phyloP scores from a whole-genome alignment of 805 yeast genomes.

The Teunomyces atbi region DNA sequence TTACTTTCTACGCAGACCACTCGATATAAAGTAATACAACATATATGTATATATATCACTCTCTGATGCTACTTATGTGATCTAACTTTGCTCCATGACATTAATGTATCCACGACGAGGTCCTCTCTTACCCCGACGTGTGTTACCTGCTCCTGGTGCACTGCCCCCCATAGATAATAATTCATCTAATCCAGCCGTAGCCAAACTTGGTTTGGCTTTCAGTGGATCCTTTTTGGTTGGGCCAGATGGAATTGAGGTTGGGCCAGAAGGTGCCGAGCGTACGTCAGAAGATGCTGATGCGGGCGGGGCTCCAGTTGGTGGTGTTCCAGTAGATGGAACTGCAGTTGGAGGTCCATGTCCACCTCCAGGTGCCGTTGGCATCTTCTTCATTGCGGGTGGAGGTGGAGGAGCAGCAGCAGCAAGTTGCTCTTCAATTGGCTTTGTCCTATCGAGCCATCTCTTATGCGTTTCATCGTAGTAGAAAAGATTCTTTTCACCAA shows the following conservation, averaged over 20 bases:
- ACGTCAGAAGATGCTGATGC: constrained; percentile 9
- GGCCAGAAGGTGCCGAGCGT: constrained; percentile 5
- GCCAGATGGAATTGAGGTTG: constrained; percentile 6
- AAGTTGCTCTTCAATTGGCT: constrained; percentile 62
- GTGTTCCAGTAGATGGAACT: constrained; percentile 9
- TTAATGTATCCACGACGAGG: constrained; percentile 57
- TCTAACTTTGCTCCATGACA: constrained; percentile 43
- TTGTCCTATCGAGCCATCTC: constrained; percentile 80
- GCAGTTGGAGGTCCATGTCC: constrained; percentile 3
- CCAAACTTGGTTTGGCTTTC: constrained; percentile 21
- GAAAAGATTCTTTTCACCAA: constrained; percentile 76
- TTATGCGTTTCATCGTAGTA: constrained; percentile 79
- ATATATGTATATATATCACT: neutral
- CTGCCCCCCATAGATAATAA: constrained; percentile 32
- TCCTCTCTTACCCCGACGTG: constrained; percentile 27
- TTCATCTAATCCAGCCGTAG: constrained; percentile 43
- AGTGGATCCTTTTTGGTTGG: constrained; percentile 4
- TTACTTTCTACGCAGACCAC: constrained; percentile 26
- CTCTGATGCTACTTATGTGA: neutral
- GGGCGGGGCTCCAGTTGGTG: constrained; percentile 12
- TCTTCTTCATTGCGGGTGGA: constrained; percentile 47
- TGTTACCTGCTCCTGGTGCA: constrained; percentile 13
- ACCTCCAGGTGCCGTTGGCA: constrained; percentile 12
- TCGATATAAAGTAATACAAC: neutral
- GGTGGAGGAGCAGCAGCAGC: constrained; percentile 63